Evolutionary conservation across 371 early-diverging fungal genomes (phyloP).

Genomic region (Mucor plumbeus): DNA sequence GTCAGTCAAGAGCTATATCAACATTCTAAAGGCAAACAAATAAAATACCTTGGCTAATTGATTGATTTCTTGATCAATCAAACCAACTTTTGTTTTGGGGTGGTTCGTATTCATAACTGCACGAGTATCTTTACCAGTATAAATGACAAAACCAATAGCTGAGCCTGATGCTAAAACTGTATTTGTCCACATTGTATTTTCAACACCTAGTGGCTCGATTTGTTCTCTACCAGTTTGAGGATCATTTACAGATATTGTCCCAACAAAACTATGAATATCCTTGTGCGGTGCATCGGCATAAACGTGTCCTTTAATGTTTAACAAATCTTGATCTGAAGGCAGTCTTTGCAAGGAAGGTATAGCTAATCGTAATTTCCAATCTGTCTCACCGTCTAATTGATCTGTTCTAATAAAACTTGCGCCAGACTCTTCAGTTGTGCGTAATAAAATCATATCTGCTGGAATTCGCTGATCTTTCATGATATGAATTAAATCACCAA

Average conservation of each 20-base stretch:
- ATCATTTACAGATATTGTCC: slow-evolving; percentile 71
- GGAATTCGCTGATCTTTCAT: slow-evolving; percentile 94
- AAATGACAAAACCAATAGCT: slow-evolving; percentile 92
- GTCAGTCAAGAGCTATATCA: neutral
- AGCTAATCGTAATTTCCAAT: slow-evolving; percentile 97
- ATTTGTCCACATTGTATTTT: slow-evolving; percentile 99
- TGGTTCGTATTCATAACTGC: slow-evolving; percentile 98
- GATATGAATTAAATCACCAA: slow-evolving; percentile 94
- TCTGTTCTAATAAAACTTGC: slow-evolving; percentile 99
- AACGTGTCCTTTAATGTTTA: slow-evolving; percentile 69
- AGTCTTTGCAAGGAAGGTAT: slow-evolving; percentile 82
- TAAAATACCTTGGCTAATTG: slow-evolving; percentile 84
- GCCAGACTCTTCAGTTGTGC: slow-evolving; percentile 86
- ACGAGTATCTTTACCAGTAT: slow-evolving; percentile 97
- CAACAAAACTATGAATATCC: slow-evolving; percentile 96
- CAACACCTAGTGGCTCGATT: slow-evolving; percentile 80
- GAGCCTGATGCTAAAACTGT: slow-evolving; percentile 97
- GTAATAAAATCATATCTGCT: slow-evolving; percentile 90
- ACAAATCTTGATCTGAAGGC: slow-evolving; percentile 61
- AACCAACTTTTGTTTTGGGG: slow-evolving; percentile 95
- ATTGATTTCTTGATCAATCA: slow-evolving; percentile 96
- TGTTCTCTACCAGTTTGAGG: slow-evolving; percentile 54
- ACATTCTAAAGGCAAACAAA: no score
- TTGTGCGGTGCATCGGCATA: slow-evolving; percentile 93
- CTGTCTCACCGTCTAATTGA: slow-evolving; percentile 99